Evolutionary conservation across 1,139 yeast genomes (phyloP).

Genomic region (Pneumocystis wakefieldiae): DNA sequence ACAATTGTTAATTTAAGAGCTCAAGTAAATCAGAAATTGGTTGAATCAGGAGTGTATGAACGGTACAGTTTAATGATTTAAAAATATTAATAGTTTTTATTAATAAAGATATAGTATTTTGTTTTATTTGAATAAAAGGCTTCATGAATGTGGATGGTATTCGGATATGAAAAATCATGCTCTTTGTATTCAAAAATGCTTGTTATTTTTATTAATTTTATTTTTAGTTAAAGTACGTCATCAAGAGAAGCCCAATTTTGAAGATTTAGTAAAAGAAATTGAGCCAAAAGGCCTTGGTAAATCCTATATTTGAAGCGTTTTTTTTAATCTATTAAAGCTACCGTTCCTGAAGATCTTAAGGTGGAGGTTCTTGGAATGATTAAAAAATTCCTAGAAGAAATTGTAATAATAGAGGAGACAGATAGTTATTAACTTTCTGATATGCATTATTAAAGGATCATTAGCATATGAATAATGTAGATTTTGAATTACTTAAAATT

Average conservation of each 20-base stretch:
- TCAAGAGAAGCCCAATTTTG: neutral
- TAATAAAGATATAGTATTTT: neutral
- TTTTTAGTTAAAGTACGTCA: neutral
- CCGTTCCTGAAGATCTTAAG: neutral
- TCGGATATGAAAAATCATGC: neutral
- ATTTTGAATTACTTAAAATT: neutral
- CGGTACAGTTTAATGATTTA: neutral
- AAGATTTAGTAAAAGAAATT: neutral
- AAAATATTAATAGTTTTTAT: neutral
- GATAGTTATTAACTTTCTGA: neutral
- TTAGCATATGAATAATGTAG: neutral
- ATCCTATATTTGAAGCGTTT: neutral
- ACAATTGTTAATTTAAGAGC: neutral
- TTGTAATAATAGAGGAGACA: neutral
- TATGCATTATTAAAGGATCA: neutral
- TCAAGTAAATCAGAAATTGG: neutral
- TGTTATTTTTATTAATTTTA: neutral
- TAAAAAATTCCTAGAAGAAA: neutral
- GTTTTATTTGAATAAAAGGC: neutral
- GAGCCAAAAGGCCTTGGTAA: neutral
- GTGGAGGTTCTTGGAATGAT: neutral
- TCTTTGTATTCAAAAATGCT: neutral
- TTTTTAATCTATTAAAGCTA: neutral
- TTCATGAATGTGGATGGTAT: slow-evolving; percentile 1
- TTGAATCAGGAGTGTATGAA: neutral